Conservation (phyloP, 306 rosid species). For the Glycine tomentella region DNA sequence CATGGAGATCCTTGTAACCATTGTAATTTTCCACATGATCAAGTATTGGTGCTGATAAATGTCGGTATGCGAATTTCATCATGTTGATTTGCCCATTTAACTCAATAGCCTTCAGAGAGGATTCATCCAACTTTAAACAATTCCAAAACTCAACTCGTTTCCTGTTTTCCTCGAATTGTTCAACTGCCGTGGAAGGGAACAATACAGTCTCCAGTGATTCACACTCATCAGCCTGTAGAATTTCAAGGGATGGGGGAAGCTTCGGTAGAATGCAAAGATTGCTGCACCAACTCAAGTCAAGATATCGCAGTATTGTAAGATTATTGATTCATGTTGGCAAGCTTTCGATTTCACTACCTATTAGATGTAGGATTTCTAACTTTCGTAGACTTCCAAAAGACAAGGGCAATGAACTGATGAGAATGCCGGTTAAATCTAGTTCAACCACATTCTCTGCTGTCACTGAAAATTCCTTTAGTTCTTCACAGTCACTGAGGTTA, state of each 20-base stretch:
- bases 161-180: no score
- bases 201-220: not conserved
- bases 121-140: no score
- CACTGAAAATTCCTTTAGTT: not conserved
- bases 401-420: not conserved
- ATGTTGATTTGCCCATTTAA: no score
- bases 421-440: not conserved
- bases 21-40: no score
- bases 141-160: no score
- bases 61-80: no score
- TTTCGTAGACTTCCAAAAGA: slow-evolving; percentile 25
- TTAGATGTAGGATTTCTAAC: not conserved
- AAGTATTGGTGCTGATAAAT: no score
- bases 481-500: no score
- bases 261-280: slow-evolving; percentile 17
- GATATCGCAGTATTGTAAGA: not conserved
- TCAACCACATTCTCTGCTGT: not conserved
- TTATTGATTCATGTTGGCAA: not conserved
- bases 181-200: not conserved
- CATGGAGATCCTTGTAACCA: no score
- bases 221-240: not conserved
- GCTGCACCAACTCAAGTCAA: not conserved
- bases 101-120: no score
- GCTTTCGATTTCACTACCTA: not conserved
- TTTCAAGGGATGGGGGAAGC: slow-evolving; percentile 31